Conservation (phyloP, 2,329 filamentous ascomycete species). For the Verticillium nubilum region DNA sequence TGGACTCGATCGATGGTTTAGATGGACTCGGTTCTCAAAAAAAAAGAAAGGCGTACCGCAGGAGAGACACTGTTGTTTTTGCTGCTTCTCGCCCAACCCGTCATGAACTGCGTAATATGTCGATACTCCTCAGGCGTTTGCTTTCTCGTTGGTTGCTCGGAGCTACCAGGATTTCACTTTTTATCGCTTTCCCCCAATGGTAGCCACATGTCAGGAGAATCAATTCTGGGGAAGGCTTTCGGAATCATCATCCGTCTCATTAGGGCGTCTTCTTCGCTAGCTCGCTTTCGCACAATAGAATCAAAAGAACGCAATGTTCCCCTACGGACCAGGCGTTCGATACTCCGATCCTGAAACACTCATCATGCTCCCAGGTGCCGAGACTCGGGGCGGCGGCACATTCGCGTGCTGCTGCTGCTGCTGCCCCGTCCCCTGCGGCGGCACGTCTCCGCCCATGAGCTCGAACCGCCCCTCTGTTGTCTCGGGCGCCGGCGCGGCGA, state of each 20-base stretch:
- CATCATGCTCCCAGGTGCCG: conserved; percentile 5
- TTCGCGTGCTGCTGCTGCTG: neutral
- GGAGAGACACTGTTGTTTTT: neutral
- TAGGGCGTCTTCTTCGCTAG: neutral
- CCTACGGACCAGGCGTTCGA: conserved; percentile 4
- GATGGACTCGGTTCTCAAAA: neutral
- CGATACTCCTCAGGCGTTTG: neutral
- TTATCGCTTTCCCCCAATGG: too few species aligned
- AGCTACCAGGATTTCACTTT: too few species aligned
- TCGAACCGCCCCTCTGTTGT: conserved; percentile 32
- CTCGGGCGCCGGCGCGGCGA: conserved; percentile 11
- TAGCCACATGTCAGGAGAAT: too few species aligned
- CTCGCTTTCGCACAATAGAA: neutral
- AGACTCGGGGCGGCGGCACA: conserved; percentile 1
- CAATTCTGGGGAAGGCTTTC: too few species aligned
- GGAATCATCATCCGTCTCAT: too few species aligned
- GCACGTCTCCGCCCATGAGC: conserved; percentile 27
- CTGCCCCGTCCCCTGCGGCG: neutral
- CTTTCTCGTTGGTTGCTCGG: too few species aligned
- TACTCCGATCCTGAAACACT: conserved; percentile 4
- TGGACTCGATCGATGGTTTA: neutral
- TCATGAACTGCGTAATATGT: neutral
- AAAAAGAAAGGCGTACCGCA: neutral
- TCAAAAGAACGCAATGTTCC: neutral
- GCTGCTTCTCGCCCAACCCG: neutral